Base-by-base conservation (phyloP, 495 filamentous ascomycete species). In the Aspergillus bridgeri region DNA sequence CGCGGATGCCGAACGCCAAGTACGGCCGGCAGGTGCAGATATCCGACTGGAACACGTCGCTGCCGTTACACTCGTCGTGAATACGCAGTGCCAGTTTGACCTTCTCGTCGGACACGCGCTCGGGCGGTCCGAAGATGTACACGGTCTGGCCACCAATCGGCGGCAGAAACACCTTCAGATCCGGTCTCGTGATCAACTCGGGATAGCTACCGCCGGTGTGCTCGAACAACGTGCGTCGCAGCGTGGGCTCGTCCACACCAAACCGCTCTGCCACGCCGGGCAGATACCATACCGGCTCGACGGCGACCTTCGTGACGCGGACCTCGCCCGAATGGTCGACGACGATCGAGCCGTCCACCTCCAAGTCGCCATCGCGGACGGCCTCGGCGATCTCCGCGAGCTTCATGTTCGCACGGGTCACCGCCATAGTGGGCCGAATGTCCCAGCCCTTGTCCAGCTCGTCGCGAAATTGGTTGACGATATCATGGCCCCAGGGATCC, bases 11-110 rank as follows among this genome's bases (percentile, higher is more conserved):
- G 67, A 94, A 98, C 61, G 96, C 94, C 56, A 98, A 84, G 66
- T 98, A 98, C 29, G 94, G 94, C 45, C 94, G 85, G 73, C 94
- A 97, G 24, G 94, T 98, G 75, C 94, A 98, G 70, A 98, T 98
- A 72, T 98, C 94, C 33, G 91, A 96, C 57, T 96, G 92, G 73
- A 98, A 98, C 53, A 98, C 94, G 79, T 98, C 94, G 71, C 89
- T 92, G 54, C 94, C 93, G 70, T 98, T 98, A 77, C 92, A 92
- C 75, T 97, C 94, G 72, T 98, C 94, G 72, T 98, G 94, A 48
- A 98, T 88, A 51, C 94, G 90, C 58, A 98, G 80, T 24, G 94
- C 88, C 48, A 98, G 80, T 58, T 83, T 84, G 51, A 90, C 90
- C 46, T 88, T 90, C 46, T 90, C 85, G 67, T 98, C 89, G 18